These are phyloP conservation scores for Chytriomyces sp. DNA, from an alignment of 192 early-diverging fungal species.

Conservation along the genomic window DNA sequence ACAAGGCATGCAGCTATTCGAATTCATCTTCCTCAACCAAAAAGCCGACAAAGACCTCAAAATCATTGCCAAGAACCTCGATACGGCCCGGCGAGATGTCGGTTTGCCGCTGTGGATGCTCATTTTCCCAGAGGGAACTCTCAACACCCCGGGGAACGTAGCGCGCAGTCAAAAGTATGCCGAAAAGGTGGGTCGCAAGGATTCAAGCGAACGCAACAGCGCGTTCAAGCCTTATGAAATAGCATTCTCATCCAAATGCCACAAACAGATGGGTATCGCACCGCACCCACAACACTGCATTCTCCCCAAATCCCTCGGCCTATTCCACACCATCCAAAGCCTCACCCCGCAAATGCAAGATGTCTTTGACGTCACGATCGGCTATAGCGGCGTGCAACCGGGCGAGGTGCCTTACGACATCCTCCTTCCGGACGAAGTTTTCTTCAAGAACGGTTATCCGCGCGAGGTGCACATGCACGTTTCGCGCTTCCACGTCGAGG, in stretches of 20 bases:
- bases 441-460: constrained; percentile 72
- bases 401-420: constrained; percentile 79
- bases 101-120: constrained; percentile 84
- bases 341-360: constrained; percentile 71
- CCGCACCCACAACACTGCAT: constrained; percentile 64
- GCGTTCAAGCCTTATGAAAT: not conserved
- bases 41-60: constrained; percentile 75
- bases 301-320: constrained; percentile 83
- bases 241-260: too few species aligned
- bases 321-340: constrained; percentile 69
- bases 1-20: constrained; percentile 80
- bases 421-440: constrained; percentile 78
- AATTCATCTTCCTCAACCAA: constrained; percentile 92
- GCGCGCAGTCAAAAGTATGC: constrained; percentile 71
- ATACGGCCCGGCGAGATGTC: not conserved
- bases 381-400: constrained; percentile 74
- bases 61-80: constrained; percentile 31
- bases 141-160: constrained; percentile 75
- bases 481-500: constrained; percentile 7
- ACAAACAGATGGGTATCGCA: constrained; percentile 35
- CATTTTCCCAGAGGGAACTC: constrained; percentile 96
- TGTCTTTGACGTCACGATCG: constrained; percentile 89
- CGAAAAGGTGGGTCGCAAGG: constrained; percentile 52
- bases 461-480: constrained; percentile 83
- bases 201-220: not conserved